Percentiles rank a stretch among this genome's conserved stretches.
Evolutionary conservation across 2,329 filamentous ascomycete genomes (phyloP).

Genomic region (Ophiostoma piceae): DNA sequence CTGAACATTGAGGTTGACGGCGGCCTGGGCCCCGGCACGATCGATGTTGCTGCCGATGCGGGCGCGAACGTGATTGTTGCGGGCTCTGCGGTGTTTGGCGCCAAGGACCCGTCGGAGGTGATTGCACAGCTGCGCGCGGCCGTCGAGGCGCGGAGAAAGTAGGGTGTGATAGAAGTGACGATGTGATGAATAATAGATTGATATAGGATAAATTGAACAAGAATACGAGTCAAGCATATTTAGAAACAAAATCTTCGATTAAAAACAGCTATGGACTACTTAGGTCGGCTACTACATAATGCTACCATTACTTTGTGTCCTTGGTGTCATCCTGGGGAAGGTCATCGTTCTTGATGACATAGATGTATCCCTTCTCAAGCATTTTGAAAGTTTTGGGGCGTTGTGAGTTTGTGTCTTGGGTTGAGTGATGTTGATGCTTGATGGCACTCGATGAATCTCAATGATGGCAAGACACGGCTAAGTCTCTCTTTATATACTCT

Average conservation of each 20-base stretch:
- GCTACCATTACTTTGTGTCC: not conserved
- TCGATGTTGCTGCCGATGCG: conserved; percentile 89
- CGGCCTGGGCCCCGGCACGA: conserved; percentile 79
- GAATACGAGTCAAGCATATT: not conserved
- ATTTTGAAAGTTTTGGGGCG: no score
- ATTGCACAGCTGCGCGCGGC: conserved; percentile 75
- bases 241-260: not conserved
- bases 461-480: not conserved
- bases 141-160: conserved; percentile 58
- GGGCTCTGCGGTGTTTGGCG: conserved; percentile 91
- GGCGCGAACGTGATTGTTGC: conserved; percentile 98
- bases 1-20: conserved; percentile 96
- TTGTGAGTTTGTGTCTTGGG: no score
- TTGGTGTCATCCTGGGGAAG: not conserved
- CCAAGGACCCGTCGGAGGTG: conserved; percentile 79
- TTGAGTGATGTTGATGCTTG: not conserved
- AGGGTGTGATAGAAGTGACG: conserved; percentile 32
- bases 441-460: not conserved
- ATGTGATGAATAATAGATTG: not conserved
- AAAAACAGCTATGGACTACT: no score
- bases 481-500: not conserved
- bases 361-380: not conserved
- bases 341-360: not conserved
- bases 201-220: not conserved
- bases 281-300: not conserved